Base-by-base conservation (phyloP, 768 basidiomycete genomes). In the Boletellus sp. region DNA sequence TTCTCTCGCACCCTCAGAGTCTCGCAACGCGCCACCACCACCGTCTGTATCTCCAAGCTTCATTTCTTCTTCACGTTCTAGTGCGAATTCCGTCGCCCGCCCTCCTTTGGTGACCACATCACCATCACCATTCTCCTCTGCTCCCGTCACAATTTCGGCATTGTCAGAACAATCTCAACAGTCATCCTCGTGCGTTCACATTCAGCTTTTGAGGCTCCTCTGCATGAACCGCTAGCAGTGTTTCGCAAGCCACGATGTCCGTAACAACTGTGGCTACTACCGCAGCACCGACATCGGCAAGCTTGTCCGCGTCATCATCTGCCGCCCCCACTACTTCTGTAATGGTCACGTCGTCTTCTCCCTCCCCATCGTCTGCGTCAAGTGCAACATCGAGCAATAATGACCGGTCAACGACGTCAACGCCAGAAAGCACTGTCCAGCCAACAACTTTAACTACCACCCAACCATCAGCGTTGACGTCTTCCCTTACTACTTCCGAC, bases 171-270 rank as follows among this genome's bases (percentile, higher is more conserved):
- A 56, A 24, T 44, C 60, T 35, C 47, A 48, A 22, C 45, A 48
- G 28, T 28, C 52, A 41, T 54, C 57, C 39, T 51, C 48, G 67
- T 70, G 50, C 62, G 68, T 65, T 38, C 39, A 47, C 13, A 33
- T 50, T 26, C 34, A 47, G 24, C 26, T 48, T 48, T 47, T 24
- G 31, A 35, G 22, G 31, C 36, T 42, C 42, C 23, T 55, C 20
- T 45, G 35, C 52, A 48, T 55, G 48, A 68, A 50, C 41, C 56
- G 32, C 55, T 44, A 39, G 26, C 60, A 52, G 61, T 42, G 46
- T 38, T 43, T 41, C 37, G 36, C 47, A 46, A 38, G 45, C 48
- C 19, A 36, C 53, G 19, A 58, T 61, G 50, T 13, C 57, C 16
- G 34, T 16, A 23, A 47, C 62, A 34, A 49, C 40, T 33, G 28